Evolutionary conservation across 768 basidiomycete species (phyloP).

Genomic region (Suillus alpinus): DNA sequence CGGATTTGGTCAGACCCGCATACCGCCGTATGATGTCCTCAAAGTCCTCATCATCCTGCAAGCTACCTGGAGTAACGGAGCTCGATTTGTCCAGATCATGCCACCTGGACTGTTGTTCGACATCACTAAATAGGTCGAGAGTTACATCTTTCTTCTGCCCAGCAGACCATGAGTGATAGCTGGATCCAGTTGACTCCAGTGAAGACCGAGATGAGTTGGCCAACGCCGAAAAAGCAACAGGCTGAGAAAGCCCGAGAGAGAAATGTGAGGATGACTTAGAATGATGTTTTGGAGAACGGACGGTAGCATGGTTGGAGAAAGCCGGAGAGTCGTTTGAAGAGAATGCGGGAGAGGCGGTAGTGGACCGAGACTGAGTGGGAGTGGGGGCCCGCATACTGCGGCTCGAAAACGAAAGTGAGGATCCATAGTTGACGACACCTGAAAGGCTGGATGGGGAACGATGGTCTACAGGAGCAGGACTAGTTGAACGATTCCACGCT

Average conservation of each 20-base stretch:
- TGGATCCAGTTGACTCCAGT: conserved; percentile 76
- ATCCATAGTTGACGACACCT: conserved; percentile 44
- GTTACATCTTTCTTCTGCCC: conserved; percentile 52
- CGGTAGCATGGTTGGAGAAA: conserved; percentile 34
- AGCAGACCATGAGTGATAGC: conserved; percentile 79
- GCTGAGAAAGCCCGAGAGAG: conserved; percentile 49
- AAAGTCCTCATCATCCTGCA: conserved; percentile 54
- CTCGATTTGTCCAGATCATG: conserved; percentile 59
- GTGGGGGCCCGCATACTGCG: conserved; percentile 57
- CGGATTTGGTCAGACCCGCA: conserved; percentile 66
- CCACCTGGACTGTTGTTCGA: conserved; percentile 55
- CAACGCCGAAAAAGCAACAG: conserved; percentile 66
- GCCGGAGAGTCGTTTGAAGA: conserved; percentile 25
- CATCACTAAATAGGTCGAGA: conserved; percentile 51
- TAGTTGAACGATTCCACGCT: conserved; percentile 28
- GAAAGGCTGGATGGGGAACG: conserved; percentile 48
- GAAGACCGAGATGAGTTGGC: conserved; percentile 79
- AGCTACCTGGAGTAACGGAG: conserved; percentile 47
- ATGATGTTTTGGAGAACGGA: conserved; percentile 56
- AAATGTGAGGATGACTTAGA: conserved; percentile 47
- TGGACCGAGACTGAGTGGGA: conserved; percentile 65
- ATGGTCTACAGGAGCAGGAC: conserved; percentile 33
- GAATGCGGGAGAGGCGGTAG: conserved; percentile 47
- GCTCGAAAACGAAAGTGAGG: conserved; percentile 40
- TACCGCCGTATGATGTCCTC: conserved; percentile 66